phyloP scores from a whole-genome alignment of 2,329 filamentous ascomycete genomes.

The Fusarium nodosum region DNA sequence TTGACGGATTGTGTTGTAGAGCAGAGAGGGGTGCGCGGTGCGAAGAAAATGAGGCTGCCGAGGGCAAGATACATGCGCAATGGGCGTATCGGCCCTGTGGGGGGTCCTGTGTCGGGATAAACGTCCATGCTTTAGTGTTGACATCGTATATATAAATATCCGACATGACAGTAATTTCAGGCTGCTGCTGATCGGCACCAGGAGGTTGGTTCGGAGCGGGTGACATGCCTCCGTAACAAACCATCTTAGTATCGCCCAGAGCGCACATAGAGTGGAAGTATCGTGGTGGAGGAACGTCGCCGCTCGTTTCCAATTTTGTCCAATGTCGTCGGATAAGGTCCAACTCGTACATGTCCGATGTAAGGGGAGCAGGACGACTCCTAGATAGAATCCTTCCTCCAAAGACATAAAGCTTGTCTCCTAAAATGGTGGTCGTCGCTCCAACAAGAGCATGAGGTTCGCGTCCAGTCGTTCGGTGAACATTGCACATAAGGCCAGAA shows the following conservation, averaged over 20 bases:
- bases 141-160: slow-evolving; percentile 98
- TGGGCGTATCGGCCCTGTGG: slow-evolving; percentile 97
- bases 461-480: slow-evolving; percentile 87
- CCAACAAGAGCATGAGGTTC: slow-evolving; percentile 94
- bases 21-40: slow-evolving; percentile 86
- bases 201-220: slow-evolving; percentile 71
- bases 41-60: slow-evolving; percentile 88
- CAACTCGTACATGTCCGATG: slow-evolving; percentile 91
- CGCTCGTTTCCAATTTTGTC: slow-evolving; percentile 87
- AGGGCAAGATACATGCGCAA: slow-evolving; percentile 92
- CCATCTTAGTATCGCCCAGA: slow-evolving; percentile 93
- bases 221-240: slow-evolving; percentile 99
- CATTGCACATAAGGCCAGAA: slow-evolving; percentile 77
- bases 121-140: slow-evolving; percentile 84
- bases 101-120: slow-evolving; percentile 81
- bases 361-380: slow-evolving; percentile 82
- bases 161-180: slow-evolving; percentile 96
- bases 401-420: slow-evolving; percentile 97
- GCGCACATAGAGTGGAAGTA: slow-evolving; percentile 98
- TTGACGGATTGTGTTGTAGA: slow-evolving; percentile 88
- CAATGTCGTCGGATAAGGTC: slow-evolving; percentile 93
- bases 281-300: slow-evolving; percentile 88
- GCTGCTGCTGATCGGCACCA: slow-evolving; percentile 69
- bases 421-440: slow-evolving; percentile 93
- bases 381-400: slow-evolving; percentile 89